Base-by-base conservation (phyloP, 495 filamentous ascomycete species). In the Penicillium tannophilum region DNA sequence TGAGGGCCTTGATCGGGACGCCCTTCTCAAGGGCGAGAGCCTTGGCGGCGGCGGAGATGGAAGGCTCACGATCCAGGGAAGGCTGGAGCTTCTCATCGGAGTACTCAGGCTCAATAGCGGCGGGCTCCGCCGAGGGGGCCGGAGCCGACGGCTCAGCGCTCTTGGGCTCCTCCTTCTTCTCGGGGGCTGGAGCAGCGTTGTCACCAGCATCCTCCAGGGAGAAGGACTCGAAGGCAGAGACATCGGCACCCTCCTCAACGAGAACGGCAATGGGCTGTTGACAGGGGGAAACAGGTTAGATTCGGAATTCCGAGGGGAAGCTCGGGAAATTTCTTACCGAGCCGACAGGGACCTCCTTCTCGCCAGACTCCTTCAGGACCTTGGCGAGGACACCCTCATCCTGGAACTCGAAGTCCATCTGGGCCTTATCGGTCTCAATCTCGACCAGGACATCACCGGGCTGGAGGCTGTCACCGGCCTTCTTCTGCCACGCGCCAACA, bases 331-430 rank as follows among this genome's bases (percentile, higher is more conserved):
- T 64, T 52, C 92, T 75, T 85, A 98, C 94, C 72, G 91, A 91
- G 72, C 94, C 94, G 66, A 99, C 93, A 39, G 94, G 73, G 61
- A 99, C 83, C 72, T 98, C 95, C 81, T 98, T 98, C 76, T 90
- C 92, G 46, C 95, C 95, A 33, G 87, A 87, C 3, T 96, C 90
- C 79, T 92, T 96, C 73, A 99, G 76, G 59, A 98, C 84, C 84
- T 97, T 98, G 58, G 95, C 95, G 56, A 99, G 79, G 35, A 96
- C 82, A 79, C 95, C 94, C 71, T 99, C 94, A 63, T 99, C 94
- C 76, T 99, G 95, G 76, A 95, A 99, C 76, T 99, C 95, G 68
- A 99, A 99, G 81, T 99, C 95, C 95, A 99, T 99, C 77, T 99
- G 95, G 43, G 95, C 95, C 83, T 99, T 99, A 76, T 99, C 95